Evolutionary conservation across 2,329 filamentous ascomycete species (phyloP), one percentile per base, ranked within the genome.

Genomic region (Gremmenia infestans): DNA sequence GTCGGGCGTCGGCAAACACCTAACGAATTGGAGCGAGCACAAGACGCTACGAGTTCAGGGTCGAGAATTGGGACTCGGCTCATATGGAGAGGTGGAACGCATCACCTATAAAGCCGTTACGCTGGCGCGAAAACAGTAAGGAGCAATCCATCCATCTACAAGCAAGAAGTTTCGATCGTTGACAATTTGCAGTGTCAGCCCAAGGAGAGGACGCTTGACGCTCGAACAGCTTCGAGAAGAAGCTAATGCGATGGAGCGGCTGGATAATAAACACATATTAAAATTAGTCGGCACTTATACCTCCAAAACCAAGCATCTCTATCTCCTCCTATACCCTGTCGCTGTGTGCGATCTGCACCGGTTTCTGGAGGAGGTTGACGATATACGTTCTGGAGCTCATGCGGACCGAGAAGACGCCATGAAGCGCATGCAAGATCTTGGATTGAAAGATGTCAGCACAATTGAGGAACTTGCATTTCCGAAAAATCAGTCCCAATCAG

Each of bases 241-340:
- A 64, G 74, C 74, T 28, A 66, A 75, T 56, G 74, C 74, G 4
- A 78, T 79, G 76, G 73, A 76, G 56, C 72, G 72, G 56, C 69
- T 79, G 8, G 72, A 73, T 42, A 77, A 79, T 59, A 72, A 73
- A 47, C 77, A 79, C 62, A 74, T 79, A 48, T 72, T 79, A 54
- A 75, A 72, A 62, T 64, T 79, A 22, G 72, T 78, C 17, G 76
- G 76, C 2, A 75, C 76, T 1, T 79, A 79, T 60, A 73, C 73
- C 42, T 68, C 71, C 5, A 70, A 70, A 23, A 67, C 64, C 9
- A 70, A 72, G 55, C 69, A 76, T 54, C 63, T 79, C 4, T 78
- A 74, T 54, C 65, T 79, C 11, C 69, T 79, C 42, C 70, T 78
- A 32, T 78, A 76, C 72, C 77, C 76, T 11, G 76, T 73, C 25